A percentile compares a stretch with the other conserved stretches of the same genome.
These are phyloP conservation scores for Cyclostephanos tholiformis DNA, from an alignment of 108 stramenopile genomes.

Conservation along the genomic window DNA sequence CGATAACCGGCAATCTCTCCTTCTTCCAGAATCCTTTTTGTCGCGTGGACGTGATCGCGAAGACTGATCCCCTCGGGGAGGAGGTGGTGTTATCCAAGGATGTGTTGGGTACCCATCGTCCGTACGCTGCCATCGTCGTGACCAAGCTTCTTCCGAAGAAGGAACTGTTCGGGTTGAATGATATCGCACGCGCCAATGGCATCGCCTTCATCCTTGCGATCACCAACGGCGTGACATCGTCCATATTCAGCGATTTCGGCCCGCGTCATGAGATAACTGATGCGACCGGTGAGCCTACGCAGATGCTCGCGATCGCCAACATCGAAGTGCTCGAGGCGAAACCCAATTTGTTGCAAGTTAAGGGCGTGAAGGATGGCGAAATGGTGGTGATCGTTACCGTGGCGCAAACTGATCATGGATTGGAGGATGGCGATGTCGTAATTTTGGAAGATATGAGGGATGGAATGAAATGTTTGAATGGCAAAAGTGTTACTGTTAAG, in stretches of 20 bases:
- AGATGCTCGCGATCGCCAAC: conserved; percentile 51
- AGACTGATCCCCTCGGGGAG: conserved; percentile 1
- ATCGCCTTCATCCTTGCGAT: conserved; percentile 52
- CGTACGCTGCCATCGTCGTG: conserved; percentile 51
- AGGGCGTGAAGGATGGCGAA: conserved; percentile 49
- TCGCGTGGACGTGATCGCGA: conserved; percentile 46
- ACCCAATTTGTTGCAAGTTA: conserved; percentile 45
- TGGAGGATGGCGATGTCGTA: conserved; percentile 56
- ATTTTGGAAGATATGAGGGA: conserved; percentile 57
- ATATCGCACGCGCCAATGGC: conserved; percentile 35
- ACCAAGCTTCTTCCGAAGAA: conserved; percentile 41
- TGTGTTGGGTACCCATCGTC: conserved; percentile 37
- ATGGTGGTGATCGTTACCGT: conserved; percentile 54
- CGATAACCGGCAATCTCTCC: too few species aligned
- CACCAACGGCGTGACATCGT: conserved; percentile 47
- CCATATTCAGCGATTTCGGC: conserved; percentile 55
- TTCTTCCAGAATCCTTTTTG: conserved; percentile 48
- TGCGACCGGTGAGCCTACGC: conserved; percentile 56
- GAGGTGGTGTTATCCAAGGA: conserved; percentile 23
- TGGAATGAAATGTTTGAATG: conserved; percentile 44
- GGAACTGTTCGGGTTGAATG: conserved; percentile 37
- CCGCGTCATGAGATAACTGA: conserved; percentile 47
- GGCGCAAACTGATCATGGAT: conserved; percentile 53
- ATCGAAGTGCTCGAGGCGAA: conserved; percentile 48
- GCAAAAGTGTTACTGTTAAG: conserved; percentile 47